Evolutionary conservation across 768 basidiomycete genomes (phyloP).

Genomic region (Kwoniella mangroviensis): DNA sequence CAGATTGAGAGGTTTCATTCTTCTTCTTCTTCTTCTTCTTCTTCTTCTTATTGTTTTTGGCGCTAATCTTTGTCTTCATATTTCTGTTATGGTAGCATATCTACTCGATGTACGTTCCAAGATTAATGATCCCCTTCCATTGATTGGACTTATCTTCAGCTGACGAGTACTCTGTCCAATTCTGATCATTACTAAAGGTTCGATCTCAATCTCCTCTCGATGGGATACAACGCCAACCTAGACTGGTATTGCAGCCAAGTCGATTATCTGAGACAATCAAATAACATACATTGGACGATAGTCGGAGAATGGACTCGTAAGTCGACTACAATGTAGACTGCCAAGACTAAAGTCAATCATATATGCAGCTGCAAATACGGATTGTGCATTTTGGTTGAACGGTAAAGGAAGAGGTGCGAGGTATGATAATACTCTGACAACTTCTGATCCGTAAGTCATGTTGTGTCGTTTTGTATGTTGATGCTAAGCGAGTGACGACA

Average conservation of each 20-base stretch:
- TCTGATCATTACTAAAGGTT: slow-evolving; percentile 29
- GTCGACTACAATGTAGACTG: slow-evolving; percentile 1
- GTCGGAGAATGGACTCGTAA: slow-evolving; percentile 82
- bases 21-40: too few relatives aligned
- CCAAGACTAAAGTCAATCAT: not conserved
- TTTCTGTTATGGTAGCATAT: slow-evolving; percentile 38
- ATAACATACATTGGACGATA: slow-evolving; percentile 73
- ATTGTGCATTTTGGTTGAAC: slow-evolving; percentile 76
- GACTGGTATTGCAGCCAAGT: slow-evolving; percentile 45
- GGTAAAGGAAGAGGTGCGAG: slow-evolving; percentile 75
- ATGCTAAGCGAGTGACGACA: too few relatives aligned
- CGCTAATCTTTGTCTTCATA: too few relatives aligned
- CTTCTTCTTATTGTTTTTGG: too few relatives aligned
- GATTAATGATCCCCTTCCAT: too few relatives aligned
- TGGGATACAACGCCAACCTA: slow-evolving; percentile 49
- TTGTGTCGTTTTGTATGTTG: not conserved
- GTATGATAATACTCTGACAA: slow-evolving; percentile 61
- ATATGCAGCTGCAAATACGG: slow-evolving; percentile 47
- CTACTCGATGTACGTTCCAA: slow-evolving; percentile 49
- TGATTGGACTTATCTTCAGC: too few relatives aligned
- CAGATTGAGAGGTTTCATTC: too few relatives aligned
- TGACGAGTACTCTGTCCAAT: not conserved
- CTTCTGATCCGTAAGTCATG: slow-evolving; percentile 35
- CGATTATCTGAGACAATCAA: slow-evolving; percentile 35
- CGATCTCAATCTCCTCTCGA: slow-evolving; percentile 34